These are phyloP conservation scores for Chlamydomonas reinhardtii DNA, from an alignment of 163 green algal genomes.

Conservation along the genomic window DNA sequence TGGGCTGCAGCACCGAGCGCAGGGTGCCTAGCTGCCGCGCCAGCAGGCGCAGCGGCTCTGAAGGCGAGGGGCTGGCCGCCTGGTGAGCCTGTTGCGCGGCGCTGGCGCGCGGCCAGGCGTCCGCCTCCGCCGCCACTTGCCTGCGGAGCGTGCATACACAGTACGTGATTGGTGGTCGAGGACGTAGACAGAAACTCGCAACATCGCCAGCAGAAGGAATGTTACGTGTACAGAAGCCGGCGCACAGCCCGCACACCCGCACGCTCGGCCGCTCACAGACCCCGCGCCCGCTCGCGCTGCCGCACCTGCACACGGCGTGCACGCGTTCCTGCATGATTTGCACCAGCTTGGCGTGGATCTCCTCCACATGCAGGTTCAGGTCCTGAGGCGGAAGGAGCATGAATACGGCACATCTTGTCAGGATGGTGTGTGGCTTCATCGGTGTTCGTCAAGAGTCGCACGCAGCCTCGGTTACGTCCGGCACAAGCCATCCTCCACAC, in stretches of 20 bases:
- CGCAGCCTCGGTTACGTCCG: too few species aligned
- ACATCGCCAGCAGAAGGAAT: too few species aligned
- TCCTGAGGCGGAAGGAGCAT: constrained; percentile 69
- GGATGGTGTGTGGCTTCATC: too few species aligned
- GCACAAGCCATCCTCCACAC: too few species aligned
- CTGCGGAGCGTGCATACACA: background rate
- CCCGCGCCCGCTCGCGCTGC: too few species aligned
- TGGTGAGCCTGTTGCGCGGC: background rate
- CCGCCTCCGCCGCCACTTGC: constrained; percentile 61
- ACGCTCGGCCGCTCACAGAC: too few species aligned
- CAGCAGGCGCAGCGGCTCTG: constrained; percentile 46
- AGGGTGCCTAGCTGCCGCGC: constrained; percentile 62
- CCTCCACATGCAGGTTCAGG: constrained; percentile 85
- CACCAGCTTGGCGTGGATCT: constrained; percentile 95
- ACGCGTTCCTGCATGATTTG: constrained; percentile 91
- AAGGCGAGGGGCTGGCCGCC: constrained; percentile 43
- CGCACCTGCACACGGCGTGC: constrained; percentile 27
- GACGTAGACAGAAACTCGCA: too few species aligned
- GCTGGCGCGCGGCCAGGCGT: constrained; percentile 53
- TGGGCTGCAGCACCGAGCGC: constrained; percentile 70
- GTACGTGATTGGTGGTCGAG: too few species aligned
- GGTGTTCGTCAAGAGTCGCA: too few species aligned
- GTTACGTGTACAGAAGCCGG: too few species aligned
- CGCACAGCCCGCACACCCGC: too few species aligned
- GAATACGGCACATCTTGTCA: too few species aligned